Conservation (phyloP, 2,329 filamentous ascomycete genomes). For the Aspergillus carbonarius region DNA sequence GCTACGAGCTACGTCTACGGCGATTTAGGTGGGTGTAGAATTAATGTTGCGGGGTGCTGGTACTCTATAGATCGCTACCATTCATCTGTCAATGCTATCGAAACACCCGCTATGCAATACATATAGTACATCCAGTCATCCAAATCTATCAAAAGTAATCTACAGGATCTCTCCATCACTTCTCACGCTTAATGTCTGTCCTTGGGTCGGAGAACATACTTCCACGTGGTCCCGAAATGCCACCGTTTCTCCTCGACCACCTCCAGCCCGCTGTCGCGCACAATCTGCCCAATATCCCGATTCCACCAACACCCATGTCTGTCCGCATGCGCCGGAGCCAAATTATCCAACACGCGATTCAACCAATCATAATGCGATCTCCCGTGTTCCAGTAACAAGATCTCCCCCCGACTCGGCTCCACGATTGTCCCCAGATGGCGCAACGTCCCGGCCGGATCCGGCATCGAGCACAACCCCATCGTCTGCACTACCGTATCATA, state of each 20-base stretch:
- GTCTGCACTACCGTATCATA: constrained; percentile 52
- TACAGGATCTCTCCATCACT: constrained; percentile 1
- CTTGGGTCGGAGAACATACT: constrained; percentile 41
- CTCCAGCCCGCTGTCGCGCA: constrained; percentile 49
- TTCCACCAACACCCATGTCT: constrained; percentile 56
- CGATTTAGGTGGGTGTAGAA: too few relatives aligned
- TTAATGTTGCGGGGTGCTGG: too few relatives aligned
- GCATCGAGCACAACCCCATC: constrained; percentile 52
- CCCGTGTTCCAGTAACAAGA: constrained; percentile 52
- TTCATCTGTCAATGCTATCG: not conserved
- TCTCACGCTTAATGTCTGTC: not conserved
- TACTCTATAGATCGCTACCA: not conserved
- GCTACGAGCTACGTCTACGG: too few relatives aligned
- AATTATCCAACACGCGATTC: constrained; percentile 48
- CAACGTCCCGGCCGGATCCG: constrained; percentile 44
- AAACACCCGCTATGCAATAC: not conserved
- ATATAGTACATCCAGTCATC: not conserved
- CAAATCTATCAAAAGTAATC: not conserved
- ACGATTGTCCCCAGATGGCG: constrained; percentile 41
- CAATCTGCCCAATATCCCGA: constrained; percentile 50
- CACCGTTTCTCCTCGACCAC: constrained; percentile 47
- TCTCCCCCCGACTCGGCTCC: constrained; percentile 41
- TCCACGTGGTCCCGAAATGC: constrained; percentile 52
- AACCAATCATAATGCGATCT: constrained; percentile 48
- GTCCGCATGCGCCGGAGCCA: constrained; percentile 49